Evolutionary conservation across 2,329 filamentous ascomycete genomes (phyloP).

Genomic region (Pseudomassariella vexata): DNA sequence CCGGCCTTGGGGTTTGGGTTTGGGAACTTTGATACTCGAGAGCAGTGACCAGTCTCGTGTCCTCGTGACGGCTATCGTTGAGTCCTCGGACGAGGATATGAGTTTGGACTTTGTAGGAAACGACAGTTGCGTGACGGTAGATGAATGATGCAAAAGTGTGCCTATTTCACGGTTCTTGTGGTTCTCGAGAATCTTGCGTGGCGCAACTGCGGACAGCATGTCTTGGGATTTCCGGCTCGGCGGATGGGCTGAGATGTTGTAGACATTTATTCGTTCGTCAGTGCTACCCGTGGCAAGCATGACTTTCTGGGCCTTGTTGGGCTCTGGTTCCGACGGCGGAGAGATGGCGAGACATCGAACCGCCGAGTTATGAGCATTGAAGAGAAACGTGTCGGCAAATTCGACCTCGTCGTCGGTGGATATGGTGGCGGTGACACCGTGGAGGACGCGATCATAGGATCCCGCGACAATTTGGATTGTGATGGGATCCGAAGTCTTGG

Average conservation of each 20-base stretch:
- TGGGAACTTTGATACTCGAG: conserved; percentile 82
- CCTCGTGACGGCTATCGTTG: conserved; percentile 79
- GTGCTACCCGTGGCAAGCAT: conserved; percentile 87
- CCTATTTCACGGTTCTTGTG: conserved; percentile 83
- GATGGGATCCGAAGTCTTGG: conserved; percentile 27
- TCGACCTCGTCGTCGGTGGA: conserved; percentile 43
- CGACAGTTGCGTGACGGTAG: conserved; percentile 69
- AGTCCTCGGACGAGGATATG: conserved; percentile 83
- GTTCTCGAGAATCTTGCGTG: conserved; percentile 75
- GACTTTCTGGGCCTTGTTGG: conserved; percentile 69
- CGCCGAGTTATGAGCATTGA: conserved; percentile 86
- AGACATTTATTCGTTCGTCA: conserved; percentile 93
- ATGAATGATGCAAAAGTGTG: conserved; percentile 78
- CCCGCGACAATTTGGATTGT: conserved; percentile 88
- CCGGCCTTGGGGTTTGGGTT: conserved; percentile 71
- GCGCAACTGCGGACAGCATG: conserved; percentile 60
- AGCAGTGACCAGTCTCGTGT: conserved; percentile 86
- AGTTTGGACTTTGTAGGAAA: conserved; percentile 87
- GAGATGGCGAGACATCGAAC: conserved; percentile 87
- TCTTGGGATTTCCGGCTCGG: conserved; percentile 51
- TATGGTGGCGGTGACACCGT: conserved; percentile 79
- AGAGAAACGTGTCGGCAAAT: conserved; percentile 91
- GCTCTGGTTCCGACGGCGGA: conserved; percentile 57
- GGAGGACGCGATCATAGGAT: conserved; percentile 88
- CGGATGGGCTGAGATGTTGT: conserved; percentile 72